phyloP scores from a whole-genome alignment of 2,329 filamentous ascomycete species.

The Ophiocordyceps camponoti-saundersi region DNA sequence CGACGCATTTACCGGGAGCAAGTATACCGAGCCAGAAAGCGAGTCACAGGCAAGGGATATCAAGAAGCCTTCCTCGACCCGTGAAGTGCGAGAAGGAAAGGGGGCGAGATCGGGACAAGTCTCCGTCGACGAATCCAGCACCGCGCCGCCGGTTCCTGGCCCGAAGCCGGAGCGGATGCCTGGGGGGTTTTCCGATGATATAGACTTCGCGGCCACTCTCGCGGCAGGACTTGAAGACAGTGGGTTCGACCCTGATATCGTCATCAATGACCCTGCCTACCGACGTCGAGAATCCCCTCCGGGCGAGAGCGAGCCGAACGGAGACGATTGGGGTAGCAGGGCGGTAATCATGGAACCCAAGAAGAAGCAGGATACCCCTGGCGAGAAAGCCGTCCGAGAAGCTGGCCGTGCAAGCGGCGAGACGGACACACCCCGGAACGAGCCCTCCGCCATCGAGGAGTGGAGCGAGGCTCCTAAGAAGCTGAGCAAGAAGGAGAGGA shows the following conservation, averaged over 20 bases:
- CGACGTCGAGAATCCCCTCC: slow-evolving; percentile 47
- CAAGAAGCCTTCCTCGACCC: slow-evolving; percentile 3
- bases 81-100: slow-evolving; percentile 6
- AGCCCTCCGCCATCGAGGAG: slow-evolving; percentile 8
- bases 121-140: slow-evolving; percentile 21
- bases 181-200: slow-evolving; percentile 48
- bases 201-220: slow-evolving; percentile 52
- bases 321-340: slow-evolving; percentile 25
- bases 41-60: slow-evolving; percentile 12
- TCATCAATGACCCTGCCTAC: slow-evolving; percentile 48
- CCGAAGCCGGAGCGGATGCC: slow-evolving; percentile 45
- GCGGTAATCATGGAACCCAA: slow-evolving; percentile 29
- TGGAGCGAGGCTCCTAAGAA: slow-evolving; percentile 11
- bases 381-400: slow-evolving; percentile 9
- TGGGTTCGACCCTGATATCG: slow-evolving; percentile 54
- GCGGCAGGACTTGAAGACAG: slow-evolving; percentile 52
- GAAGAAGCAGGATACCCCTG: background rate
- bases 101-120: slow-evolving; percentile 7
- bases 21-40: slow-evolving; percentile 15
- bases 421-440: slow-evolving; percentile 22
- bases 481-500: slow-evolving; percentile 31
- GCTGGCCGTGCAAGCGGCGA: slow-evolving; percentile 31
- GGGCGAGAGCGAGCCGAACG: slow-evolving; percentile 31
- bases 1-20: slow-evolving; percentile 28
- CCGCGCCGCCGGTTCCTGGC: slow-evolving; percentile 33